Percentiles rank a stretch among this genome's conserved stretches.
These are phyloP conservation scores for Cutaneotrichosporon cyanovorans DNA, from an alignment of 1,284 basidiomycete species.

Conservation along the genomic window DNA sequence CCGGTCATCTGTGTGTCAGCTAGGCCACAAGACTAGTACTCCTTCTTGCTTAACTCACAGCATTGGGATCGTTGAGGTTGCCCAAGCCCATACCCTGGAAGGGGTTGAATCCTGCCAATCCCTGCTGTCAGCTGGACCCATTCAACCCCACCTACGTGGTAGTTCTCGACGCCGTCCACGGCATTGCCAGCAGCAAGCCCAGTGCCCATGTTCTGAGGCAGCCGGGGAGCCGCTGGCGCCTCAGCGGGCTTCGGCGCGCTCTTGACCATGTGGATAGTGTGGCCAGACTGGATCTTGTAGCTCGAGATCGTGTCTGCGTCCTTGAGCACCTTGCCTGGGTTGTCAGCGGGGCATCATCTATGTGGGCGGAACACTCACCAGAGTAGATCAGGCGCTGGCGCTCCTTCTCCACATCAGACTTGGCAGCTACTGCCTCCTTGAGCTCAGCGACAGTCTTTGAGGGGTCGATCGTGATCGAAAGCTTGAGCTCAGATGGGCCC, in stretches of 20 bases:
- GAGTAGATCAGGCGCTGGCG: slow-evolving; percentile 81
- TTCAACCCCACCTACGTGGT: slow-evolving; percentile 26
- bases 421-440: slow-evolving; percentile 72
- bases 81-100: slow-evolving; percentile 71
- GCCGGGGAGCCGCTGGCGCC: slow-evolving; percentile 45
- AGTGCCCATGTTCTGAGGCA: slow-evolving; percentile 68
- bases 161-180: slow-evolving; percentile 51
- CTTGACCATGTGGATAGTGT: slow-evolving; percentile 92
- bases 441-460: slow-evolving; percentile 68
- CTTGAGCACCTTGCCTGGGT: slow-evolving; percentile 50
- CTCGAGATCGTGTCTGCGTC: slow-evolving; percentile 71
- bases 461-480: slow-evolving; percentile 68
- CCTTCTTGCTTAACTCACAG: slow-evolving; percentile 51
- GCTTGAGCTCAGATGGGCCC: slow-evolving; percentile 81
- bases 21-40: no score
- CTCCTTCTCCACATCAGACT: slow-evolving; percentile 75
- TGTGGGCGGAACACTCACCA: slow-evolving; percentile 48
- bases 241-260: slow-evolving; percentile 57
- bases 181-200: slow-evolving; percentile 60
- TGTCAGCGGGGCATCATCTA: background rate
- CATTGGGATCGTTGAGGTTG: slow-evolving; percentile 81
- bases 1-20: slow-evolving; percentile 56
- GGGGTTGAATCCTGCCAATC: slow-evolving; percentile 62
- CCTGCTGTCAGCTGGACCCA: slow-evolving; percentile 22
- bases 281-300: slow-evolving; percentile 70